Conservation (phyloP, 73 alveolate species). For the Stentor roeselii region DNA sequence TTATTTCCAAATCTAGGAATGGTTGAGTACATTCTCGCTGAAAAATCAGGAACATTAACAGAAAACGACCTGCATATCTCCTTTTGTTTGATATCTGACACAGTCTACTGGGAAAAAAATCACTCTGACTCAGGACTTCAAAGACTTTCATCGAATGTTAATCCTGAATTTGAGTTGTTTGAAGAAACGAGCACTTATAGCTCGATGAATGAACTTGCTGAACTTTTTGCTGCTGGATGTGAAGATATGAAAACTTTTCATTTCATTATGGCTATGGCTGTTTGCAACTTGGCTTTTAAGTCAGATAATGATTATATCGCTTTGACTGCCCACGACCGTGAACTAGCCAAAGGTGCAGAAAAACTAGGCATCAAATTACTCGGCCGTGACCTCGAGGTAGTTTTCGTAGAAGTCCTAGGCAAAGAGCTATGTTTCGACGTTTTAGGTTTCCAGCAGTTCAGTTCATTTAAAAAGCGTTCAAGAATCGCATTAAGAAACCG, state of each 20-base stretch:
- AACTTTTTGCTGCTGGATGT: background rate
- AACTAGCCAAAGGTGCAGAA: background rate
- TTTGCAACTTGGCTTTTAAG: background rate
- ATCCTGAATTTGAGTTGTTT: background rate
- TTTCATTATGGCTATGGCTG: background rate
- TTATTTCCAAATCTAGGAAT: background rate
- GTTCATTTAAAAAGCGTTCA: background rate
- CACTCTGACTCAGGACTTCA: background rate
- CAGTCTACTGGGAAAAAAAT: background rate
- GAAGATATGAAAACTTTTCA: background rate
- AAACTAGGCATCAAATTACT: constrained; percentile 1
- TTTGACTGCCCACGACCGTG: background rate
- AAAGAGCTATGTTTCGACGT: background rate
- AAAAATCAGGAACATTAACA: background rate
- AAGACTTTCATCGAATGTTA: background rate
- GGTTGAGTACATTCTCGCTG: constrained; percentile 3
- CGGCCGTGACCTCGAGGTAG: background rate
- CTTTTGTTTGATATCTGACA: background rate
- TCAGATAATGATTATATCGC: background rate
- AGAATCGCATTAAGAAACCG: background rate
- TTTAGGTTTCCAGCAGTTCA: background rate
- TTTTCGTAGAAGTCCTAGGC: background rate
- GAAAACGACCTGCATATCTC: background rate
- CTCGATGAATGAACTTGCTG: background rate
- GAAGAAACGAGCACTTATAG: background rate